Evolutionary conservation across 495 filamentous ascomycete genomes (phyloP).

Genomic region (Beverwykella pulmonaria): DNA sequence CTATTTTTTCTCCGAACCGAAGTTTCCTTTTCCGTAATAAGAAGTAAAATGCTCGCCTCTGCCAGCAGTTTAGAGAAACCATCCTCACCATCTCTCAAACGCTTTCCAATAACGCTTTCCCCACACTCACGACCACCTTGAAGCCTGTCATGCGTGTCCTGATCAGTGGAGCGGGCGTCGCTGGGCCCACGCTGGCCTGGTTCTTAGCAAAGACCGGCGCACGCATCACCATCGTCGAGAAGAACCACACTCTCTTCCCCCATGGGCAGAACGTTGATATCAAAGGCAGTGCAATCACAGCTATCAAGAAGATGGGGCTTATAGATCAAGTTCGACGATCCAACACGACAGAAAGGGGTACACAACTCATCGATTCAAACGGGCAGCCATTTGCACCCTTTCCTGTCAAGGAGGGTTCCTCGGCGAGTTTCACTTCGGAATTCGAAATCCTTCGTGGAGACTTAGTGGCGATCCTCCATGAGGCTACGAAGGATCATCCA

Average conservation of each 20-base stretch:
- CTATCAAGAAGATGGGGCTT: conserved; percentile 50
- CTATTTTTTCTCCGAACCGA: too few species aligned
- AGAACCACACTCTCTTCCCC: conserved; percentile 39
- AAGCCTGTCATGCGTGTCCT: conserved; percentile 44
- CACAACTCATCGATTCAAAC: conserved; percentile 43
- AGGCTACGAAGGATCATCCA: conserved; percentile 42
- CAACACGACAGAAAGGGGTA: conserved; percentile 44
- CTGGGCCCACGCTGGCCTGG: conserved; percentile 50
- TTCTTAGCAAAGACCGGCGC: conserved; percentile 42
- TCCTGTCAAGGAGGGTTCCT: conserved; percentile 34
- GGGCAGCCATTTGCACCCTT: conserved; percentile 42
- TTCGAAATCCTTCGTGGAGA: conserved; percentile 55
- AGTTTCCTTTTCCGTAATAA: too few species aligned
- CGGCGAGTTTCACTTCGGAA: conserved; percentile 47
- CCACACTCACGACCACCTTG: neutral
- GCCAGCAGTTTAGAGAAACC: too few species aligned
- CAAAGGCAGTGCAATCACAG: conserved; percentile 46
- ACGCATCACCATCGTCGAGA: conserved; percentile 48
- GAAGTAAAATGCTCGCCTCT: too few species aligned
- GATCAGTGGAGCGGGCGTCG: conserved; percentile 53
- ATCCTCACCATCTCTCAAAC: too few species aligned
- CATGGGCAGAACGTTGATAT: conserved; percentile 50
- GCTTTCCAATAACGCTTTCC: too few species aligned
- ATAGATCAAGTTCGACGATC: conserved; percentile 38
- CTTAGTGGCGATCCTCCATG: conserved; percentile 45